Conservation (phyloP, 1,139 yeast species). For the Wickerhamomyces sp. region DNA sequence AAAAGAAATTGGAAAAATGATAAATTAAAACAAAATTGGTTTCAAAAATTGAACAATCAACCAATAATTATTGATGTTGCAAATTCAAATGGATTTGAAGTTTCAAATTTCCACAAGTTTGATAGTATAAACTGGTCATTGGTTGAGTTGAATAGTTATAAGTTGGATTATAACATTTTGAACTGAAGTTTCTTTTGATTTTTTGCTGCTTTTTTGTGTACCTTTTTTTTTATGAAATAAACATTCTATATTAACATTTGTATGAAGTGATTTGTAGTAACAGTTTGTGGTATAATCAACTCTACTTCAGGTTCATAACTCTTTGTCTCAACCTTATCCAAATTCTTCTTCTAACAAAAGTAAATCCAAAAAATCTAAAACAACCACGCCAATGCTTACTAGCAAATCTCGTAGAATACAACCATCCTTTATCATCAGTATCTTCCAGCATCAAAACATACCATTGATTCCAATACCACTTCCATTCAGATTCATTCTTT, state of each 20-base stretch:
- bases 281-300: too few species aligned
- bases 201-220: background rate
- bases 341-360: constrained; percentile 52
- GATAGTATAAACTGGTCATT: constrained; percentile 33
- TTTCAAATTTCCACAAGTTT: constrained; percentile 31
- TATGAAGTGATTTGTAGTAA: too few species aligned
- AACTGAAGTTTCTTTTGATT: background rate
- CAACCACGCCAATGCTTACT: constrained; percentile 56
- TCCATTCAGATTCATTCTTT: constrained; percentile 33
- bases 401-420: constrained; percentile 47
- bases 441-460: constrained; percentile 52
- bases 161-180: constrained; percentile 17
- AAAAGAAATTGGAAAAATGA: constrained; percentile 31
- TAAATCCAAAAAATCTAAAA: constrained; percentile 40
- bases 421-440: constrained; percentile 72
- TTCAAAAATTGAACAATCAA: constrained; percentile 21
- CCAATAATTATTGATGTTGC: background rate
- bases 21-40: constrained; percentile 24
- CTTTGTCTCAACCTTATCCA: constrained; percentile 47
- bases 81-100: constrained; percentile 24
- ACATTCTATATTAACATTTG: too few species aligned
- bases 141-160: constrained; percentile 18
- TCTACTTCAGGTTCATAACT: too few species aligned
- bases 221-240: background rate
- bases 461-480: constrained; percentile 60